phyloP scores from a whole-genome alignment of 163 green algal genomes.

The Chlamydomonas reinhardtii region DNA sequence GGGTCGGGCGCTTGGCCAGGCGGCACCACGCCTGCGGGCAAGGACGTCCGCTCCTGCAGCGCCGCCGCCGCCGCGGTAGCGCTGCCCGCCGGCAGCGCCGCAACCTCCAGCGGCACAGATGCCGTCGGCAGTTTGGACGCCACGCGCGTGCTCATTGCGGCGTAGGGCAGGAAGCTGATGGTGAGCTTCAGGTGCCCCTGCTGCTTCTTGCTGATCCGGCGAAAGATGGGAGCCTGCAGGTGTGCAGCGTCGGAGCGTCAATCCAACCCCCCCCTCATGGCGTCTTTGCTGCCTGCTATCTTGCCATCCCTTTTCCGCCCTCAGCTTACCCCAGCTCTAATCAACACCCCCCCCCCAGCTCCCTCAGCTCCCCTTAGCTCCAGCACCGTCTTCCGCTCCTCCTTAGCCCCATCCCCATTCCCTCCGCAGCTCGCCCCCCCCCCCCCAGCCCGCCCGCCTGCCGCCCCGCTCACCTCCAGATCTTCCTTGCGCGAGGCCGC shows the following conservation, averaged over 20 bases:
- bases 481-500: not conserved
- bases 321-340: too few relatives aligned
- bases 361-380: too few relatives aligned
- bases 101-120: not conserved
- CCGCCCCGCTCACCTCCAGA: not conserved
- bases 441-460: too few relatives aligned
- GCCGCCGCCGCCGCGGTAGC: not conserved
- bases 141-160: too few relatives aligned
- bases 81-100: not conserved
- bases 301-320: too few relatives aligned
- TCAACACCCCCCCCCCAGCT: too few relatives aligned
- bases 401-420: too few relatives aligned
- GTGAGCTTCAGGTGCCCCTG: not conserved
- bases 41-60: not conserved
- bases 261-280: too few relatives aligned
- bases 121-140: not conserved
- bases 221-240: slow-evolving; percentile 12
- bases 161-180: slow-evolving; percentile 3
- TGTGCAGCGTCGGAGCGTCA: too few relatives aligned
- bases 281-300: too few relatives aligned
- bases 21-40: not conserved
- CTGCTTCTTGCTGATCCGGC: slow-evolving; percentile 5
- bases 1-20: not conserved
- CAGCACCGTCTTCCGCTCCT: too few relatives aligned
- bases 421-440: not conserved